Evolutionary conservation across 495 filamentous ascomycete species (phyloP), one percentile per base, ranked within the genome.

Genomic region (Penicillium verhagenii): DNA sequence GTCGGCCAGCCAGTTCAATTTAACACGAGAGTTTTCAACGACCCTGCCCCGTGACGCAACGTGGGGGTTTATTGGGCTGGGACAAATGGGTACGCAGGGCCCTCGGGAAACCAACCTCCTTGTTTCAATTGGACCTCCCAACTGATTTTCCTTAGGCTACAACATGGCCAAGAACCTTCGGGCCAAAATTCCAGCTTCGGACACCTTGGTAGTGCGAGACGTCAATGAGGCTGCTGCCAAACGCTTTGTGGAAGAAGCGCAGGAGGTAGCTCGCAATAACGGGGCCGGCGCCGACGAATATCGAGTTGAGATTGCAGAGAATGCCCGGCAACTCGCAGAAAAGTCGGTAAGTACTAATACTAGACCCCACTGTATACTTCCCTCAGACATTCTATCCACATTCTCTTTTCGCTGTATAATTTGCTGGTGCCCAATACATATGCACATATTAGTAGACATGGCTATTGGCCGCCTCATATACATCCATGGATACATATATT

Each of bases 141-240:
- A 55, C 33, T n/a, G 31, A 45, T 49, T 14, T 55, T 28, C 20
- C 18, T 80, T 38, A 57, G 89, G 89, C 2, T 93, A 88, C 53
- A 85, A 88, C 59, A 95, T 96, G 91, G 91, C 91, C n/a, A 83
- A 82, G 66, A 96, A 94, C 61, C 75, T 96, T 1, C 87, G 89
- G 56, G 76, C 84, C 23, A 93, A 92, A 63, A 82, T 94, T 9
- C 77, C 89, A 4, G 76, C 82, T 2, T 74, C 70, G 19, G 91
- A 95, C 66, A 86, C 77, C 2, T 54, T 96, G 14, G 73, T 83
- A 20, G 67, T 96, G 18, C 88, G 84, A 52, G 91, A 96, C 66
- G 84, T 92, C 60, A 93, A 94, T 59, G 66, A 74, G 21, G 76
- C 78, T 38, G 79, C 83, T 1, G 76, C 79, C 14, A 66, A 79